These are phyloP conservation scores for Tuber magnatum DNA, from an alignment of 495 filamentous ascomycete species.

Conservation along the genomic window DNA sequence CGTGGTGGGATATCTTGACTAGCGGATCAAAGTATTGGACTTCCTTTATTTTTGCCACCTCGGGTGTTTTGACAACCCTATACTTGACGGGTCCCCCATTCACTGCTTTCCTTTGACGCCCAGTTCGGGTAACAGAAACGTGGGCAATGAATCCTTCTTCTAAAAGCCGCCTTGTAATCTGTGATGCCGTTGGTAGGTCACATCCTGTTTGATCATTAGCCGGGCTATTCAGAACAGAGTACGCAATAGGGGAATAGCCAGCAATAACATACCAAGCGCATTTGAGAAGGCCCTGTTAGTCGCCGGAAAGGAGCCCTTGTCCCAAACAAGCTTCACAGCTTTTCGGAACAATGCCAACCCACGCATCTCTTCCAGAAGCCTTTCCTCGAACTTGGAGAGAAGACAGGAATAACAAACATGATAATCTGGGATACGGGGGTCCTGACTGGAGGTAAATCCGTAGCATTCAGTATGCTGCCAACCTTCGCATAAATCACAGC, in stretches of 20 bases:
- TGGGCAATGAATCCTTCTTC: slow-evolving; percentile 34
- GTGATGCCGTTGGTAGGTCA: slow-evolving; percentile 25
- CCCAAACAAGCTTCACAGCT: slow-evolving; percentile 32
- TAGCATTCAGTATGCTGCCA: slow-evolving; percentile 41
- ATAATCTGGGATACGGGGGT: slow-evolving; percentile 35
- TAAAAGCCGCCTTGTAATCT: slow-evolving; percentile 34
- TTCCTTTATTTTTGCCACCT: slow-evolving; percentile 27
- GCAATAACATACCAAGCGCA: slow-evolving; percentile 20
- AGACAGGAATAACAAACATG: slow-evolving; percentile 41
- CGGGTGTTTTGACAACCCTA: slow-evolving; percentile 28
- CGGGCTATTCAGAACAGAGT: background rate
- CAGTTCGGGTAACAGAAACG: slow-evolving; percentile 6
- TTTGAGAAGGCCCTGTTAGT: slow-evolving; percentile 31
- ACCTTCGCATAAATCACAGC: slow-evolving; percentile 38
- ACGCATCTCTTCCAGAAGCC: slow-evolving; percentile 36
- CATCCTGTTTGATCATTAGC: slow-evolving; percentile 30
- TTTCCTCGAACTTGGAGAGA: slow-evolving; percentile 29
- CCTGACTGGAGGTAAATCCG: slow-evolving; percentile 31
- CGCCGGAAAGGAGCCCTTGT: slow-evolving; percentile 28
- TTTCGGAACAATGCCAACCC: slow-evolving; percentile 36
- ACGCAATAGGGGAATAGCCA: background rate
- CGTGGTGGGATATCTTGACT: slow-evolving; percentile 40
- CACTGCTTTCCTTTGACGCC: slow-evolving; percentile 20
- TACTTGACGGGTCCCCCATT: slow-evolving; percentile 15
- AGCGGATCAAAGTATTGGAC: slow-evolving; percentile 38